These are phyloP conservation scores for Paramecium biaurelia DNA, from an alignment of 73 alveolate genomes.

Conservation along the genomic window DNA sequence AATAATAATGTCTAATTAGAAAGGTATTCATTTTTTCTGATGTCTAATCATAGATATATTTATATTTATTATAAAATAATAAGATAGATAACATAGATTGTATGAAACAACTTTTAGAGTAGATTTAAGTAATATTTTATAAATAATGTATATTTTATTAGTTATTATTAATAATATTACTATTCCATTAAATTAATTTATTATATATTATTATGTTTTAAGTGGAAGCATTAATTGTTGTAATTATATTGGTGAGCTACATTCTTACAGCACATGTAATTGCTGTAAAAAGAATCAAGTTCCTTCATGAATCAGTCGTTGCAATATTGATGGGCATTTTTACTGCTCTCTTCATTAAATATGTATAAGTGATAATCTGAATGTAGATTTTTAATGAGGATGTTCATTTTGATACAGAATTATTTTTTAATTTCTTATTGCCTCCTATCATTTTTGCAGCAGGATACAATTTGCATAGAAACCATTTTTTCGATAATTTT, in stretches of 20 bases:
- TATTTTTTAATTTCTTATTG: conserved; percentile 87
- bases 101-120: no score
- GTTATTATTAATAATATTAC: not conserved
- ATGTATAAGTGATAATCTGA: not conserved
- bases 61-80: no score
- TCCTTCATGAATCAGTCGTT: conserved; percentile 87
- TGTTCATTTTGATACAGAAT: conserved; percentile 64
- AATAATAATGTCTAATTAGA: not conserved
- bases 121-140: no score
- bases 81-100: no score
- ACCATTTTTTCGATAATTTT: conserved; percentile 86
- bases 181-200: not conserved
- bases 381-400: not conserved
- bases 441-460: conserved; percentile 98
- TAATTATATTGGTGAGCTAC: conserved; percentile 27
- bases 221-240: conserved; percentile 48
- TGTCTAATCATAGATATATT: no score
- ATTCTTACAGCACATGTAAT: conserved; percentile 58
- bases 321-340: conserved; percentile 79
- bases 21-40: no score
- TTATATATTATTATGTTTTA: conserved; percentile 5
- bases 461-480: conserved; percentile 91
- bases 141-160: no score
- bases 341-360: conserved; percentile 67
- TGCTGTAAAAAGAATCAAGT: conserved; percentile 32